These are phyloP conservation scores for Xylaria sp. DNA, from an alignment of 495 filamentous ascomycete species.

Conservation along the genomic window DNA sequence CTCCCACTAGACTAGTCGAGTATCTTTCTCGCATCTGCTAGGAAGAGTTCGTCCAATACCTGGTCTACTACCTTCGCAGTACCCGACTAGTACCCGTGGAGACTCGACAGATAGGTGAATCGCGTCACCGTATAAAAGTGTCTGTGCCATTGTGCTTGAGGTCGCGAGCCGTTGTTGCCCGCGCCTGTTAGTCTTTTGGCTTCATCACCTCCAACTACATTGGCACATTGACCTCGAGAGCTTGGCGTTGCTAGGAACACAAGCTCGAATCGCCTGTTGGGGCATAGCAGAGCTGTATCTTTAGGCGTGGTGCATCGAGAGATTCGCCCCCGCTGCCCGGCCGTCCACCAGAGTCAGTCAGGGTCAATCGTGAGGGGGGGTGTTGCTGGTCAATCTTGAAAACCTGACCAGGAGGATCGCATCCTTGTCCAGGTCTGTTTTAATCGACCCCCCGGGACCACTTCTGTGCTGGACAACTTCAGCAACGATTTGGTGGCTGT, in stretches of 20 bases:
- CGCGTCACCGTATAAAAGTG: constrained; percentile 22
- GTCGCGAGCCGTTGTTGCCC: background rate
- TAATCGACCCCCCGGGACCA: constrained; percentile 27
- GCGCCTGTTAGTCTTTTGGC: constrained; percentile 1
- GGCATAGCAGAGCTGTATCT: constrained; percentile 16
- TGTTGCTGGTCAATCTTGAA: constrained; percentile 12
- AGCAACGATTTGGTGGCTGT: constrained; percentile 38
- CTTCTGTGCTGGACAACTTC: constrained; percentile 30
- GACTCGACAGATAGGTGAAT: constrained; percentile 15
- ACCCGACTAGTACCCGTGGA: constrained; percentile 22
- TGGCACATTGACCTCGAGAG: background rate
- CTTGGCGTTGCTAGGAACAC: constrained; percentile 5
- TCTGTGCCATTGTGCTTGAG: constrained; percentile 3
- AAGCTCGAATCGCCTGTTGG: background rate
- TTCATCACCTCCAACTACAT: background rate
- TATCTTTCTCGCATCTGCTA: constrained; percentile 24
- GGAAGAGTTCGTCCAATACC: constrained; percentile 20
- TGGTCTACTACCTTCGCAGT: constrained; percentile 10
- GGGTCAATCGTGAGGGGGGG: constrained; percentile 27
- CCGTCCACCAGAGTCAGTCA: constrained; percentile 27
- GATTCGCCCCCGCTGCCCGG: constrained; percentile 20
- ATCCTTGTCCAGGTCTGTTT: constrained; percentile 20
- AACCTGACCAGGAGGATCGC: constrained; percentile 27
- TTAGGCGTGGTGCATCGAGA: constrained; percentile 14
- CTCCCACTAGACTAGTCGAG: constrained; percentile 25